Conservation (phyloP, 106 monocot genomes). For the Phalaenopsis equestris region DNA sequence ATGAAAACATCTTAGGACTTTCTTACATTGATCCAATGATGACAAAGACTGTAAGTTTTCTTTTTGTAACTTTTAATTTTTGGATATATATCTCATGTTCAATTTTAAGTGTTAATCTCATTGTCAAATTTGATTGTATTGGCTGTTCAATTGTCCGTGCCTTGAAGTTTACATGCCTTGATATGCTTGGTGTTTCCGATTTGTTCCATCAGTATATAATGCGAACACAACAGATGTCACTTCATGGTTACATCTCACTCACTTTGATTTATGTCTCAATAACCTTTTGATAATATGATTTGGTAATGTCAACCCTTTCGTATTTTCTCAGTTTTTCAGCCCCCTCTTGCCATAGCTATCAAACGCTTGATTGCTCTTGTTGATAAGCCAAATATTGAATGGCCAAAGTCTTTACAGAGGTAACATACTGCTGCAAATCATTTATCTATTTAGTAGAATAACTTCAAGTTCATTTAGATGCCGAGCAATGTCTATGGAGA, state of each 20-base stretch:
- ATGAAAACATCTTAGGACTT: conserved; percentile 78
- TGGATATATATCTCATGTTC: conserved; percentile 7
- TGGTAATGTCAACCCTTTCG: conserved; percentile 9
- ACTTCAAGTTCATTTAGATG: conserved; percentile 34
- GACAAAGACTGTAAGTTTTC: conserved; percentile 72
- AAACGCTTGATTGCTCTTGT: conserved; percentile 63
- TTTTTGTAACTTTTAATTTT: background rate
- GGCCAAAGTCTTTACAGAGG: conserved; percentile 85
- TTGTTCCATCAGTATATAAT: conserved; percentile 46
- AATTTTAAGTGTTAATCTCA: background rate
- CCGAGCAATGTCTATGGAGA: conserved; percentile 58
- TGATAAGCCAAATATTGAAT: conserved; percentile 89
- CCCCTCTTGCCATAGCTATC: conserved; percentile 42
- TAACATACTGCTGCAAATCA: conserved; percentile 14
- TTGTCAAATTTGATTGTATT: background rate
- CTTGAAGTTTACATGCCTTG: conserved; percentile 66
- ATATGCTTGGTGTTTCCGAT: conserved; percentile 76
- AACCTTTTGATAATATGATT: background rate
- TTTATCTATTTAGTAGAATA: background rate
- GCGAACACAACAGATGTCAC: conserved; percentile 73
- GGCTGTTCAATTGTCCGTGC: background rate
- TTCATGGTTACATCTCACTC: conserved; percentile 44
- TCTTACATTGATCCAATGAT: conserved; percentile 90
- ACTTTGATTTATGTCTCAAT: background rate
- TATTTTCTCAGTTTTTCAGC: conserved; percentile 66